Evolutionary conservation across 179 eudicot species (phyloP), one percentile per base, ranked within the genome.

Genomic region (Heliamphora pulchella): DNA sequence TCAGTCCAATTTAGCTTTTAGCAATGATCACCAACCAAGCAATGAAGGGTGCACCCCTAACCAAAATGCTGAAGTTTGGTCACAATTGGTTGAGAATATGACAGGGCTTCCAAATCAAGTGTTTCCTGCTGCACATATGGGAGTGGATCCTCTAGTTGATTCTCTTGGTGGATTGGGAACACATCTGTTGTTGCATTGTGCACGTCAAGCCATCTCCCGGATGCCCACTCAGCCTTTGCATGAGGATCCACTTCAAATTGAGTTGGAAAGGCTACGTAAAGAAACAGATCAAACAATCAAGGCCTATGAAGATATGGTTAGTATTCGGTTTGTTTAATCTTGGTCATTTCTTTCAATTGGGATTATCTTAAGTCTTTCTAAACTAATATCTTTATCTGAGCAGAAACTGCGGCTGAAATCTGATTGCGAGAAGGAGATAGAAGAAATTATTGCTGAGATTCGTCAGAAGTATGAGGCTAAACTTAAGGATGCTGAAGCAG

Each of bases 371-470:
- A 6, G 8, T 5, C 51, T 80, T 77, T 77, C 47, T 8, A 10
- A 5, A 67, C 17, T 57, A 58, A 14, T 74, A 31, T 67, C 46
- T 50, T 67, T 66, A 14, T 84, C 58, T 81, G 54, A 75, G 87
- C 95, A 95, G 98, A 88, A 82, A 53, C 22, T 71, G 73, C 85
- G 65, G 84, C 83, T 95, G 79, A 84, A 85, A 86, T 80, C 90
- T 55, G 92, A 90, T 17, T 80, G 91, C 75, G 94, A 91, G 53
- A 91, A 89, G 86, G 97, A 93, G 87, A 85, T 92, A 69, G 91
- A 86, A 77, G 91, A 87, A 75, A 47, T 86, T 48, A 78, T 83
- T 64, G 88, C 91, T 80, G 89, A 84, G 82, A 86, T 90, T 54
- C 89, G 79, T 64, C 87, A 66, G 47, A 91, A 88, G 81, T 91